A percentile compares a stretch with the other conserved stretches of the same genome.
These are phyloP conservation scores for Aspergillus floridensis DNA, from an alignment of 2,329 filamentous ascomycete species.

Conservation along the genomic window DNA sequence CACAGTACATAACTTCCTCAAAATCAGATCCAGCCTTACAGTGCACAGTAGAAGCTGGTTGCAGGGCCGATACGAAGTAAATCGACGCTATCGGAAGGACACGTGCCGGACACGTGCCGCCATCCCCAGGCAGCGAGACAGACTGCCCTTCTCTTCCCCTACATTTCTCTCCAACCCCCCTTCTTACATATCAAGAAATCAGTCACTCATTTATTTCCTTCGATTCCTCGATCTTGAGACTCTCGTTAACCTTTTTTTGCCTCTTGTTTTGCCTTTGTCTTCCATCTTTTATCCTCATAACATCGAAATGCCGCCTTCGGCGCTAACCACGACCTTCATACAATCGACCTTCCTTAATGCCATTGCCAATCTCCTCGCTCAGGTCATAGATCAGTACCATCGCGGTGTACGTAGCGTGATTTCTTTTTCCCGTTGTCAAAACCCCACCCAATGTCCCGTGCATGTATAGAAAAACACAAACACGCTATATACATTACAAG, in stretches of 20 bases:
- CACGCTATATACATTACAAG: not conserved
- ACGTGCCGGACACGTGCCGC: conserved; percentile 10
- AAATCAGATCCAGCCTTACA: not conserved
- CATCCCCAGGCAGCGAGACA: not conserved
- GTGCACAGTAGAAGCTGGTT: not conserved
- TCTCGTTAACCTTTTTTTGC: not conserved
- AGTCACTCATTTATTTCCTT: not conserved
- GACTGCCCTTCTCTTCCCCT: not conserved
- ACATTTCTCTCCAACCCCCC: not conserved
- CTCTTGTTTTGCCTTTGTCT: not conserved
- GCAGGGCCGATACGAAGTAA: not conserved
- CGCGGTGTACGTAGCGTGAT: not conserved
- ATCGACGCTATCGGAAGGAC: conserved; percentile 1
- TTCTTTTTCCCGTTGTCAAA: not conserved
- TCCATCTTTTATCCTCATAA: not conserved
- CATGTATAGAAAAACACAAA: no score
- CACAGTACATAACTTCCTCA: not conserved
- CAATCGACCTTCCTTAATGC: conserved; percentile 40
- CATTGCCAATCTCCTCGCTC: conserved; percentile 39
- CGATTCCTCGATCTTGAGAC: not conserved
- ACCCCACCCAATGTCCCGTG: no score
- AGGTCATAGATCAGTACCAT: conserved; percentile 34
- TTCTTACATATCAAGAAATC: not conserved
- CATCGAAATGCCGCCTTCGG: not conserved
- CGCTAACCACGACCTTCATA: conserved; percentile 35